Conservation (phyloP, 73 alveolate species). For the Tetrahymena elliotti region DNA sequence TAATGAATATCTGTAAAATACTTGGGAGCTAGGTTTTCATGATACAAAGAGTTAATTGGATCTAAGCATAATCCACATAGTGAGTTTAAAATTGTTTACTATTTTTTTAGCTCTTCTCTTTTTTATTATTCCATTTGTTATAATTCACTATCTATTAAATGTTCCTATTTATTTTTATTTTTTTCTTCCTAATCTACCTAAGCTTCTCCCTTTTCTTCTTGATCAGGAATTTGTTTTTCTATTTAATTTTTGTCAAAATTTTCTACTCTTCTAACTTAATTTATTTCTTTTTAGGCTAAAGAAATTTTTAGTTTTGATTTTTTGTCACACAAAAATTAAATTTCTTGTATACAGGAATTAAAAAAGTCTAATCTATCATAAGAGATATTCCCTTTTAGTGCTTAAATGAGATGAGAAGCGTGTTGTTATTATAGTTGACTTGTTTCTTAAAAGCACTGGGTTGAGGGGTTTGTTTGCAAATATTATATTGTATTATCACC, state of each 20-base stretch:
- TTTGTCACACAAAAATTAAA: neutral
- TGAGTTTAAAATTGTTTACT: neutral
- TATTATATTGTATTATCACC: too few relatives aligned
- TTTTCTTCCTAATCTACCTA: neutral
- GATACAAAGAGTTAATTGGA: neutral
- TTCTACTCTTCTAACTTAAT: too few relatives aligned
- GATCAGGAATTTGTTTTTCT: neutral
- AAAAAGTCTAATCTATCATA: neutral
- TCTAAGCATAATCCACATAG: neutral
- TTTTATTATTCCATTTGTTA: neutral
- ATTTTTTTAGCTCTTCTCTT: neutral
- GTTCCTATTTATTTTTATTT: neutral
- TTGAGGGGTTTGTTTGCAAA: too few relatives aligned
- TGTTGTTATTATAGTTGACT: too few relatives aligned
- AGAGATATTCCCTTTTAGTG: neutral
- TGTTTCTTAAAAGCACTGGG: too few relatives aligned
- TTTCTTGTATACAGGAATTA: neutral
- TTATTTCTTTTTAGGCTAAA: too few relatives aligned
- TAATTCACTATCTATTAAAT: neutral
- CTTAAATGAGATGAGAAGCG: too few relatives aligned
- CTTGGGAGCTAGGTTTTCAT: neutral
- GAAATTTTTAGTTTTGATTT: neutral
- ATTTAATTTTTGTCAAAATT: too few relatives aligned
- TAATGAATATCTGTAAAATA: neutral
- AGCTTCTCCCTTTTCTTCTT: neutral